Evolutionary conservation across 208 protist species (phyloP).

Genomic region (Giardia muris): DNA sequence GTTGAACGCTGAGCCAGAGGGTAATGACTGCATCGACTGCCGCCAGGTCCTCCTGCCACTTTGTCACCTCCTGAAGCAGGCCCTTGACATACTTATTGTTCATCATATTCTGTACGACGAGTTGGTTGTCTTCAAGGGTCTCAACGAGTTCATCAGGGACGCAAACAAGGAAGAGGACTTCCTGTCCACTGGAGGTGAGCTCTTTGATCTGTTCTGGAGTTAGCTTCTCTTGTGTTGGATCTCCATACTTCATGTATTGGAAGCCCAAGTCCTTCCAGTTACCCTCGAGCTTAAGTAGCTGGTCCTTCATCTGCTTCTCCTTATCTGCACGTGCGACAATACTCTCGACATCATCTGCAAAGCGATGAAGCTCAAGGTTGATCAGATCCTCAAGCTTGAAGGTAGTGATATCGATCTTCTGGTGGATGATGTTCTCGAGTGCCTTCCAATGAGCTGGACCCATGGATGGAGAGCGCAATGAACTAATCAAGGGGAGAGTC

Average conservation of each 20-base stretch:
- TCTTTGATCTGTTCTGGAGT: neutral
- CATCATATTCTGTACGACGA: constrained; percentile 21
- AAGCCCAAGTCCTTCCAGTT: constrained; percentile 25
- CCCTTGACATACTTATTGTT: neutral
- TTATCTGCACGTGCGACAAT: constrained; percentile 38
- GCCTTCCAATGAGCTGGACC: constrained; percentile 33
- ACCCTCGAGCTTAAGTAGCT: neutral
- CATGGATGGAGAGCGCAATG: constrained; percentile 30
- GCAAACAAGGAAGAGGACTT: neutral
- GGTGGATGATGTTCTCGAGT: neutral
- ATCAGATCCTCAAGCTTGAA: constrained; percentile 39
- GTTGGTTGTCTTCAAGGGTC: constrained; percentile 17
- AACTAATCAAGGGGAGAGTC: constrained; percentile 67
- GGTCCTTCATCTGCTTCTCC: constrained; percentile 31
- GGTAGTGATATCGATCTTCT: constrained; percentile 25
- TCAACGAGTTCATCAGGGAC: constrained; percentile 30
- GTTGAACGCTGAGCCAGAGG: constrained; percentile 27
- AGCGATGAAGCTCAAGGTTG: constrained; percentile 32
- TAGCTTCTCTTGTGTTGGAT: neutral
- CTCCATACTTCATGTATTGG: neutral
- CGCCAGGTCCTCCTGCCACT: constrained; percentile 24
- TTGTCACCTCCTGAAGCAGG: constrained; percentile 22
- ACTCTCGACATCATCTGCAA: constrained; percentile 34
- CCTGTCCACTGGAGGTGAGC: neutral
- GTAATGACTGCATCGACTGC: constrained; percentile 23